Base-by-base conservation (phyloP, 2,329 filamentous ascomycete species). In the Neurospora sp. region DNA sequence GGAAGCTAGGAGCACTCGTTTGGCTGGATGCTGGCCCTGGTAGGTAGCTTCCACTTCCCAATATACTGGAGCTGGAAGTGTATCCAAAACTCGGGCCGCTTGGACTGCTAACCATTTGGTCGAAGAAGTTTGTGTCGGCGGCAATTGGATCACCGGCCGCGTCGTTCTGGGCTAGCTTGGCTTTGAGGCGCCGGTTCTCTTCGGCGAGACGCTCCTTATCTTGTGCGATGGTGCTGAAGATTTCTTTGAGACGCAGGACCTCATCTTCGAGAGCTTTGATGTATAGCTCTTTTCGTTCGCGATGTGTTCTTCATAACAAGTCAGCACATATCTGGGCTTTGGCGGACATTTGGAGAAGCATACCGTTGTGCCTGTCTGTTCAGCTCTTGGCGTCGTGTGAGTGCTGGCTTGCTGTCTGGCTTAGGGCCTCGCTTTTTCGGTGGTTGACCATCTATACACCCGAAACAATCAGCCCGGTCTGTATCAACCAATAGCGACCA, bases 361-460 rank as follows among this genome's bases (percentile, higher is more conserved):
- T 87, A 96, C 94, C 94, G 91, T 81, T 98, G 96, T 38, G 96
- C 96, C 82, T 98, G 95, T 73, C 96, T 89, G 78, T 98, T 98
- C 72, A 98, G 83, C 80, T 98, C 95, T 78, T 98, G 96, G 73
- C 95, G 89, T 72, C 95, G 87, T 23, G 95, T 98, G 76, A 97
- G 82, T 66, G 96, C 95, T 19, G 96, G 96, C 78, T 97, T 97
- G 83, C 92, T 96, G 79, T 98, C 96, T 23, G 96, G 96, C 79
- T 98, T 98, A 0, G 96, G 96, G 1, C 96, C 96, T 80, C 96
- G 89, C 74, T 93, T 89, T 82, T 98, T 99, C 2, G 93, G 89
- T 9, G 91, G 86, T 77, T 96, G 91, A 66, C 93, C 94, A 83
- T 97, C 94, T 91, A 76, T 67, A 3, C 33, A 39, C 28, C 52